Base-by-base conservation (phyloP, 139 green algal genomes). In the Closterium sp. region DNA sequence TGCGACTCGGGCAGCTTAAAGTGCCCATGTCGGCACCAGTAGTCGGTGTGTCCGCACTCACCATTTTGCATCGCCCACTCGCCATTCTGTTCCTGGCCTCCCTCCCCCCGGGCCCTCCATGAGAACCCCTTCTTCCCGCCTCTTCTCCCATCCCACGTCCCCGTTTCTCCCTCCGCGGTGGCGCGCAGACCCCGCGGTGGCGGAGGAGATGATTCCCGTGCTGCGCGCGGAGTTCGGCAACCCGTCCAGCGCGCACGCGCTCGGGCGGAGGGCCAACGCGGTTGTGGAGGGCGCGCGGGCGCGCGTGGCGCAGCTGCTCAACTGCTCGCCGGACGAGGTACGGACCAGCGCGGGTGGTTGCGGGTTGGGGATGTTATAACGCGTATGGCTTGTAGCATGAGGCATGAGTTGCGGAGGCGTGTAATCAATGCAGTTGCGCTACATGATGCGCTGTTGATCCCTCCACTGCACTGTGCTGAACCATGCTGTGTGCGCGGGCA, bases 171-270 rank as follows among this genome's bases (percentile, higher is more conserved):
- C 7, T 19, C 7, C 27, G 10, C 7, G 87, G 42, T 1, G 9
- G 42, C 32, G 89, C 50, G 27, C 89, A 92, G 89, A 88, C 84
- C 21, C 31, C n/a, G 90, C 28, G 90, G 92, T 92, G 29, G 89
- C 94, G 10, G 89, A 93, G 0, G 95, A 91, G 0, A 98, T 98
- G 96, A 70, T 89, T 50, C 96, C 96, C 2, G 97, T 95, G 50
- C 91, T 97, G 21, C 91, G 90, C 27, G 42, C 89, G 19, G 85
- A 94, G 21, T 97, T 96, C 89, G 97, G 97, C 31, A 98, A 98
- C 93, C 96, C 97, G 3, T 96, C 91, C 29, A 97, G 94, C 84
- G 32, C 31, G 2, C 97, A 98, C 32, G 87, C 93, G 0, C 96
- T 95, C 32, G 97, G 96, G n/a, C 62, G 70, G 45, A 29, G 32